Evolutionary conservation across 1,139 yeast genomes (phyloP).

Genomic region (Kazachstania sp.): DNA sequence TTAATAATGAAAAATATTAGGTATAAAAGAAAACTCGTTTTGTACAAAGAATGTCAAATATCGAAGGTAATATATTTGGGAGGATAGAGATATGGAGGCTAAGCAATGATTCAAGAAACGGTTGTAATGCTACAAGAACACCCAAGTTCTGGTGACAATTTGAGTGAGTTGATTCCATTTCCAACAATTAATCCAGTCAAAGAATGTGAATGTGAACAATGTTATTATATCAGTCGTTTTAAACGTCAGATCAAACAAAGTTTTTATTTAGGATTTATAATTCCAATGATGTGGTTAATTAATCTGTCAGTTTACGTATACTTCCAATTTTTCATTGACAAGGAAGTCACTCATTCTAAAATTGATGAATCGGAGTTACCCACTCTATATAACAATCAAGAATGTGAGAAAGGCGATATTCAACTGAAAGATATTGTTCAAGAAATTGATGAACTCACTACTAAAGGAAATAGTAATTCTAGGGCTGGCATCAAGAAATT

Average conservation of each 20-base stretch:
- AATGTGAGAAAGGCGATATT: slow-evolving; percentile 4
- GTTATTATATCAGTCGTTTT: slow-evolving; percentile 8
- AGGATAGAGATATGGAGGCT: too few species aligned
- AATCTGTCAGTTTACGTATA: slow-evolving; percentile 14
- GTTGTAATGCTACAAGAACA: too few species aligned
- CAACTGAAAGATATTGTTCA: neutral
- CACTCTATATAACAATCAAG: slow-evolving; percentile 16
- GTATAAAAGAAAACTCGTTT: too few species aligned
- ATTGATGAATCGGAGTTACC: slow-evolving; percentile 18
- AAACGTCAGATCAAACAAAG: slow-evolving; percentile 8
- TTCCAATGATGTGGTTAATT: slow-evolving; percentile 20
- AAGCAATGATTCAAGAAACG: too few species aligned
- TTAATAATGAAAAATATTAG: too few species aligned
- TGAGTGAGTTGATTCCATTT: too few species aligned
- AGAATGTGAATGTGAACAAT: slow-evolving; percentile 21
- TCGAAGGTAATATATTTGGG: too few species aligned
- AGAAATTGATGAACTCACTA: neutral
- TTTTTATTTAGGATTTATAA: slow-evolving; percentile 20
- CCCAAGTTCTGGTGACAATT: too few species aligned
- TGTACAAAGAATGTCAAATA: too few species aligned
- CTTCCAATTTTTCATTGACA: slow-evolving; percentile 11
- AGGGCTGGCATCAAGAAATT: neutral
- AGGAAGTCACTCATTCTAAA: slow-evolving; percentile 11
- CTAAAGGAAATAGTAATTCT: neutral
- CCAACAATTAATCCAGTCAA: too few species aligned